A percentile compares a stretch with the other conserved stretches of the same genome.
Conservation (phyloP, 192 early-diverging fungal genomes). For the Phlyctochytrium planicorne region DNA sequence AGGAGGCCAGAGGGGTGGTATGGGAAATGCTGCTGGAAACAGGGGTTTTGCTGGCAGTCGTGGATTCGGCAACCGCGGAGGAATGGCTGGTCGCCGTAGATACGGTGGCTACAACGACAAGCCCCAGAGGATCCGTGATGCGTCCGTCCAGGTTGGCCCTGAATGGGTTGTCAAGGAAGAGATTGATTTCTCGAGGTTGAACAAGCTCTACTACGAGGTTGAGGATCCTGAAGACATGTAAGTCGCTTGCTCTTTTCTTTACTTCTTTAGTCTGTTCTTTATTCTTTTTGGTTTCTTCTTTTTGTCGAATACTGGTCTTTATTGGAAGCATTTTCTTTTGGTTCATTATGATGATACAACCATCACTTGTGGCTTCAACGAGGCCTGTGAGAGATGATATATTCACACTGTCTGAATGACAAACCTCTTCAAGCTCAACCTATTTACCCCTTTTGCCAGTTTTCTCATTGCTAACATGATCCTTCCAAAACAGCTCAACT, state of each 20-base stretch:
- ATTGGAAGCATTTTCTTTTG: no score
- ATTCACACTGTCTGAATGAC: slow-evolving; percentile 51
- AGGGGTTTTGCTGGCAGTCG: slow-evolving; percentile 29
- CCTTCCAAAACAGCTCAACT: slow-evolving; percentile 48
- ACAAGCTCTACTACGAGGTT: slow-evolving; percentile 76
- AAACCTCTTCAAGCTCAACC: slow-evolving; percentile 10
- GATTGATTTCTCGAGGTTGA: slow-evolving; percentile 87
- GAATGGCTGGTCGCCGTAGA: slow-evolving; percentile 32
- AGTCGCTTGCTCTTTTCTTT: slow-evolving; percentile 20
- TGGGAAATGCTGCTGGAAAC: slow-evolving; percentile 21
- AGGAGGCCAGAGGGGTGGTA: slow-evolving; percentile 2
- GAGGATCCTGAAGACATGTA: slow-evolving; percentile 80
- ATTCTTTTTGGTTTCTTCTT: slow-evolving; percentile 17
- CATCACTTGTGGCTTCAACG: no score
- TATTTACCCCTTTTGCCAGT: no score
- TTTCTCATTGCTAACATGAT: no score
- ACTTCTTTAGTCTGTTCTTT: background rate
- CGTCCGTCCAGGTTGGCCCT: slow-evolving; percentile 79
- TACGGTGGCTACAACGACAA: slow-evolving; percentile 52
- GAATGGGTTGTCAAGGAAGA: slow-evolving; percentile 95
- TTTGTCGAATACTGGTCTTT: no score
- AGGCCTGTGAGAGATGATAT: slow-evolving; percentile 25
- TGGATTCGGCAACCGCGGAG: slow-evolving; percentile 37
- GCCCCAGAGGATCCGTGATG: slow-evolving; percentile 75
- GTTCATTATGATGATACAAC: background rate